Percentiles rank a stretch among this genome's conserved stretches.
Evolutionary conservation across 176 grass and related monocot genomes (phyloP).

Genomic region (Zoysia japonica): DNA sequence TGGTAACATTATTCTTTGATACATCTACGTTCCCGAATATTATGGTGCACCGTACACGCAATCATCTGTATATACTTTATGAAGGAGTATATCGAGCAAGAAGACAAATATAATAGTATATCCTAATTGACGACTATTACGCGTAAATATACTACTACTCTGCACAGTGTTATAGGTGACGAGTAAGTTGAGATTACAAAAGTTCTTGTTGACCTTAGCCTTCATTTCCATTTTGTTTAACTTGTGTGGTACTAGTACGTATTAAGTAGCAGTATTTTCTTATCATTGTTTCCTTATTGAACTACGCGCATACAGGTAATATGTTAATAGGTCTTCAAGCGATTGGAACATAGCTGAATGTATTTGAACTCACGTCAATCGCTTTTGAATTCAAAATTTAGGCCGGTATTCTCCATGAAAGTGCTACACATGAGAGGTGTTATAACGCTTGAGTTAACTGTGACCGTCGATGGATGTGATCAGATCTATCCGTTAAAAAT

Average conservation of each 20-base stretch:
- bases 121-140: not conserved
- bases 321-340: not conserved
- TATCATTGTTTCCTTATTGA: not conserved
- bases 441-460: too few relatives aligned
- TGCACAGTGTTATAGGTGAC: not conserved
- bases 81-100: not conserved
- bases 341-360: not conserved
- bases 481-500: too few relatives aligned
- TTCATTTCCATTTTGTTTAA: not conserved
- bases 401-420: not conserved
- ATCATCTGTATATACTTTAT: not conserved
- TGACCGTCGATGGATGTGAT: too few relatives aligned
- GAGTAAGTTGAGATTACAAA: not conserved
- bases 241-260: not conserved
- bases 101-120: not conserved
- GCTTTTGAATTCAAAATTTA: not conserved
- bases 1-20: conserved; percentile 25
- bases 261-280: not conserved
- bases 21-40: conserved; percentile 51
- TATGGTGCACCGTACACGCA: not conserved
- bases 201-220: not conserved
- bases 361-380: not conserved
- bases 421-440: not conserved
- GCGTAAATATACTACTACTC: too few relatives aligned
- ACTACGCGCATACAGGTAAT: not conserved